Base-by-base conservation (phyloP, 495 filamentous ascomycete species). In the Tetracladium setigerum region DNA sequence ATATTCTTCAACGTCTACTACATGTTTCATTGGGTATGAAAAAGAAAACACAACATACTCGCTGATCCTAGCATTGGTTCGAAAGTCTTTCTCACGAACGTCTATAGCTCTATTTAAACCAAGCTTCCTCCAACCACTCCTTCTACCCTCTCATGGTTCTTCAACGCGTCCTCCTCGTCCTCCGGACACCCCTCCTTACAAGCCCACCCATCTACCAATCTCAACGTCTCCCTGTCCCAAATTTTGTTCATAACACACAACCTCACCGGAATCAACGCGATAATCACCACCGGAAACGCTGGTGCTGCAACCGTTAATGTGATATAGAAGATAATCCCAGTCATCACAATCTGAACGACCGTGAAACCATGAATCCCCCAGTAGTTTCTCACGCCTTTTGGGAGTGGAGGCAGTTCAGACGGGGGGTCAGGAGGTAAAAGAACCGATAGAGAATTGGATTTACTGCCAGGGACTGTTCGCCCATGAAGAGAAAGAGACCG, bases 401-500 rank as follows among this genome's bases (percentile, higher is more conserved):
- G 81, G 9, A 86, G 55, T 16, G 60, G 56, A n/a, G 81, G 79
- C 2, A 85, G 72, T 54, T 84, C 83, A 1, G 73, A 77, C 10
- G 77, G 67, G 82, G 81, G 0, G 82, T 84, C 9, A 85, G 63
- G 10, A 86, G 62, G 47, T 82, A 68, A 52, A 79, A 80, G 42
- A 79, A 74, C 11, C 81, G 76, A 50, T 73, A 78, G 8, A 86
- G 61, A 31, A 86, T 82, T 0, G 81, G 81, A 53, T 85, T 86
- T 7, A 82, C 76, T 11, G 72, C 73, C n/a, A 85, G 63, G 36
- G 77, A 81, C 52, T 87, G 83, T 52, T 85, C 79, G 9, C 81
- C 82, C 82, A 86, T 85, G 61, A 84, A 86, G 43, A 87, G 63
- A 57, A 86, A 86, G 11, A 86, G 62, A 1, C 81, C 82, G 0